phyloP scores from a whole-genome alignment of 1,284 basidiomycete genomes.

The Uromyces viciae-fabae region DNA sequence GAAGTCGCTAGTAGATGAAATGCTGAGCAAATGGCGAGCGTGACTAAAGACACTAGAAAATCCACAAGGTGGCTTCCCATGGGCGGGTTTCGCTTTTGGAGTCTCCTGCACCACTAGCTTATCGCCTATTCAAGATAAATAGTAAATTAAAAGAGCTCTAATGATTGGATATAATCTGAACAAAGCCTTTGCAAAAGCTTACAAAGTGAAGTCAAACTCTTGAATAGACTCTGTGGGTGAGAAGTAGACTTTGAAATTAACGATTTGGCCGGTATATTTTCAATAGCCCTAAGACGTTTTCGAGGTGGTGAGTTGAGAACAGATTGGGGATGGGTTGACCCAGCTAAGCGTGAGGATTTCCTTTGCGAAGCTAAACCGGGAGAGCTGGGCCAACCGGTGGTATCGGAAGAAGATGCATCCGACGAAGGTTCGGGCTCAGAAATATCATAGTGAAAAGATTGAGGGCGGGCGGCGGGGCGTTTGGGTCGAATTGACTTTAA shows the following conservation, averaged over 20 bases:
- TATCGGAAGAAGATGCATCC: conserved; percentile 4
- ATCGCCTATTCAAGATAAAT: neutral
- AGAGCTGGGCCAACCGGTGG: conserved; percentile 18
- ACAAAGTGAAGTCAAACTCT: conserved; percentile 21
- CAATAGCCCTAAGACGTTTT: conserved; percentile 8
- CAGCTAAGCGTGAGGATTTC: neutral
- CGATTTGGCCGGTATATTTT: neutral
- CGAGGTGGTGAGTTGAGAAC: neutral
- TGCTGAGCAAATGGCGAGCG: conserved; percentile 38
- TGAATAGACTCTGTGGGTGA: conserved; percentile 12
- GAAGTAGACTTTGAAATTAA: conserved; percentile 5
- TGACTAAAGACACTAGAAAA: conserved; percentile 38
- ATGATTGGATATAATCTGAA: neutral
- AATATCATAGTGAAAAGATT: conserved; percentile 19
- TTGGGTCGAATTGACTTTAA: conserved; percentile 13
- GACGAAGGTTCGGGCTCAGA: conserved; percentile 26
- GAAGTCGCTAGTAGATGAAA: conserved; percentile 19
- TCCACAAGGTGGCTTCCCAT: neutral
- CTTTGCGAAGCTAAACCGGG: neutral
- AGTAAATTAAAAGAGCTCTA: neutral
- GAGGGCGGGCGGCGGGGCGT: neutral
- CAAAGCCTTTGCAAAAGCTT: neutral
- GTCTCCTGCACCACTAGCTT: conserved; percentile 19
- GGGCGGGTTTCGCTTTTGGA: neutral
- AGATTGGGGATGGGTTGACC: neutral